Conservation (phyloP, 768 basidiomycete species). For the Amanita inopinata region DNA sequence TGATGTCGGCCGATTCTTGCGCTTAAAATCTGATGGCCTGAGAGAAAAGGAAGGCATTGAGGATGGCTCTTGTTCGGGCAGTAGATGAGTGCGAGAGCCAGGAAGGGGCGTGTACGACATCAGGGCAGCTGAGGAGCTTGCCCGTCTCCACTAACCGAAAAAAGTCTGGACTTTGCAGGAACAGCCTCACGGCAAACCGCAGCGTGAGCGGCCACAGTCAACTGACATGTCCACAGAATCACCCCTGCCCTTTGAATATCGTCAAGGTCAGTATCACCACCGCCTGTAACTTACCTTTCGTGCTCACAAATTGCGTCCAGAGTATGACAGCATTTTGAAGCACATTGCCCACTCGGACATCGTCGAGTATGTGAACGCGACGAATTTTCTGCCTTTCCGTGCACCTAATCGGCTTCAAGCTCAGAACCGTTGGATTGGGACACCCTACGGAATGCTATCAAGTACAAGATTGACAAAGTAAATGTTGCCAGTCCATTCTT, state of each 20-base stretch:
- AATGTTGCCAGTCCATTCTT: slow-evolving; percentile 3
- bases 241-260: slow-evolving; percentile 36
- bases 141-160: too few relatives aligned
- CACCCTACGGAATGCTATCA: slow-evolving; percentile 59
- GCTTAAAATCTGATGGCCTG: slow-evolving; percentile 13
- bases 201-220: neutral
- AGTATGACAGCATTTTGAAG: slow-evolving; percentile 48
- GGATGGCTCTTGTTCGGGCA: neutral
- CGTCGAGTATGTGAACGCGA: slow-evolving; percentile 40
- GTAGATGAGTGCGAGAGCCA: slow-evolving; percentile 8
- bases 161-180: too few relatives aligned
- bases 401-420: slow-evolving; percentile 11
- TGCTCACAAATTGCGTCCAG: slow-evolving; percentile 23
- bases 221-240: slow-evolving; percentile 7
- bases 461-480: slow-evolving; percentile 62
- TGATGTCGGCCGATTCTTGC: slow-evolving; percentile 18
- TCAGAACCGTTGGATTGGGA: slow-evolving; percentile 56
- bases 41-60: slow-evolving; percentile 21
- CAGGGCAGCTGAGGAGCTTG: too few relatives aligned
- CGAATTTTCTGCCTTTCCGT: slow-evolving; percentile 5
- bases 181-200: too few relatives aligned
- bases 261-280: slow-evolving; percentile 46
- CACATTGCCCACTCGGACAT: slow-evolving; percentile 56
- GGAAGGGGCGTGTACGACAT: slow-evolving; percentile 25
- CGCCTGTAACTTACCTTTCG: neutral